phyloP scores from a whole-genome alignment of 208 protist genomes.

The Endotrypanum monterogeii region DNA sequence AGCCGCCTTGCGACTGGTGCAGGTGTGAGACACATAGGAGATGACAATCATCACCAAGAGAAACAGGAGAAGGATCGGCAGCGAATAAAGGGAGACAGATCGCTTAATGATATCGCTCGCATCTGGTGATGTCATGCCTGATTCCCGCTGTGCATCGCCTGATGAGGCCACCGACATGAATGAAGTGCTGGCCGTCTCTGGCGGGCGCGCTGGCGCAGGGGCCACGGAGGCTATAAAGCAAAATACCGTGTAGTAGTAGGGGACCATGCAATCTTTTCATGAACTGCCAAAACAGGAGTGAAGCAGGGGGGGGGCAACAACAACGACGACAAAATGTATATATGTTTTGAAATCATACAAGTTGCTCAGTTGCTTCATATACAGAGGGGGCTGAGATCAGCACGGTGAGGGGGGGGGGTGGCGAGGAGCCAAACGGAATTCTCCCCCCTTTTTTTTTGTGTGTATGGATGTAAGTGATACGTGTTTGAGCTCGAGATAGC shows the following conservation, averaged over 20 bases:
- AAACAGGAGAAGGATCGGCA: background rate
- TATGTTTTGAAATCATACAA: no score
- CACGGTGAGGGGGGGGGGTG: no score
- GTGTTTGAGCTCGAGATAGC: no score
- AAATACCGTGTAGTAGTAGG: background rate
- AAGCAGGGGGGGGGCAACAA: background rate
- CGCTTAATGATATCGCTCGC: no score
- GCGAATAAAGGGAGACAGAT: background rate
- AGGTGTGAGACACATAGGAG: background rate
- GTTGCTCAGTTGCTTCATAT: no score
- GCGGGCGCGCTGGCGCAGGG: background rate
- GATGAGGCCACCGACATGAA: background rate
- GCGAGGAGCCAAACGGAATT: no score
- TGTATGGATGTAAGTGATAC: no score
- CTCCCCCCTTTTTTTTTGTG: no score
- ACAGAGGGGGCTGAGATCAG: no score
- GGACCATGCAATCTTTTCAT: background rate
- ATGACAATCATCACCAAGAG: background rate
- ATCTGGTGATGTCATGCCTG: background rate
- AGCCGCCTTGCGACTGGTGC: background rate
- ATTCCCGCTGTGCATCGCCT: no score
- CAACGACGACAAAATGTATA: background rate
- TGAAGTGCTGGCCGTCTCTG: background rate
- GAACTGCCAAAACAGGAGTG: no score
- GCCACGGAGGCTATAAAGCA: background rate